phyloP scores from a whole-genome alignment of 345 rosid genomes.

The sweet orange (Citrus sinensis) region DNA sequence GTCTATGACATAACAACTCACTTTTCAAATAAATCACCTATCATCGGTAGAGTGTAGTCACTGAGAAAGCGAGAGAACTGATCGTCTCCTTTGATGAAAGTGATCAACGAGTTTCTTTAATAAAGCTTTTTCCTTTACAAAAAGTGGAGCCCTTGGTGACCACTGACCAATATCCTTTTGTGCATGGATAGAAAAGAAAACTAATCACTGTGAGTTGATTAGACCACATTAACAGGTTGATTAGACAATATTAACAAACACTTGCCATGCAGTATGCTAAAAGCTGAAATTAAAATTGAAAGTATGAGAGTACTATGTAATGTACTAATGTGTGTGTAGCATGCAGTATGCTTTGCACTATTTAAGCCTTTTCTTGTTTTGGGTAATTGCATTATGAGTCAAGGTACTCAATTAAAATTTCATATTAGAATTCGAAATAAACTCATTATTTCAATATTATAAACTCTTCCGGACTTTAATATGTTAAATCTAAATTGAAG shows the following conservation, averaged over 20 bases:
- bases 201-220: neutral
- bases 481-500: too few relatives aligned
- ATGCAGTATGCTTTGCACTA: neutral
- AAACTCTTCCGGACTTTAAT: too few relatives aligned
- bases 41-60: neutral
- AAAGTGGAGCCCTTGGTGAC: neutral
- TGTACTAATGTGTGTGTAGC: too few relatives aligned
- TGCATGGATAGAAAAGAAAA: neutral
- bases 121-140: neutral
- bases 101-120: neutral
- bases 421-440: too few relatives aligned
- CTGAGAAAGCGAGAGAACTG: neutral
- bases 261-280: neutral
- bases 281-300: too few relatives aligned
- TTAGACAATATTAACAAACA: neutral
- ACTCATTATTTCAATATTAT: too few relatives aligned
- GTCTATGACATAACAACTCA: too few relatives aligned
- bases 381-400: neutral
- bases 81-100: conserved; percentile 1
- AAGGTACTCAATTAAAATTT: too few relatives aligned
- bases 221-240: neutral
- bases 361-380: neutral
- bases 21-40: too few relatives aligned
- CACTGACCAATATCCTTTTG: neutral
- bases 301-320: too few relatives aligned